Conservation (phyloP, 169 alveolate species). For the Cryptosporidium sp. region DNA sequence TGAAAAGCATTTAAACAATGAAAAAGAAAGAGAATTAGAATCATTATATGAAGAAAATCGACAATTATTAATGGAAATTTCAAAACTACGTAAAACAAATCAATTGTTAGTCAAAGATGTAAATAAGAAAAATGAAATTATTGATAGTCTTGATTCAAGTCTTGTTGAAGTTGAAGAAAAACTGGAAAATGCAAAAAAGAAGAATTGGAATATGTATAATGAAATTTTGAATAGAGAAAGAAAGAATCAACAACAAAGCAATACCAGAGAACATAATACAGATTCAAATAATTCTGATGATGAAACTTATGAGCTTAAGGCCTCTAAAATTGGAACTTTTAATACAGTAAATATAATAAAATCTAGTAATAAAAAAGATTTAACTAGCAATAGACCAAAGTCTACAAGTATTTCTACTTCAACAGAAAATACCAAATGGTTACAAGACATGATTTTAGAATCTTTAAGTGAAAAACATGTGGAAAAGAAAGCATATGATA, state of each 20-base stretch:
- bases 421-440: conserved; percentile 32
- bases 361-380: not conserved
- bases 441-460: conserved; percentile 35
- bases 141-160: conserved; percentile 58
- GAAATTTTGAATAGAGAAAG: conserved; percentile 55
- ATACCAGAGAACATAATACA: not conserved
- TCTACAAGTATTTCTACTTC: conserved; percentile 30
- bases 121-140: conserved; percentile 49
- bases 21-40: conserved; percentile 65
- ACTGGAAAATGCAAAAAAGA: conserved; percentile 45
- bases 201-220: conserved; percentile 61
- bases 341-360: conserved; percentile 63
- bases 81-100: conserved; percentile 61
- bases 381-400: conserved; percentile 17
- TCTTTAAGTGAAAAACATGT: conserved; percentile 43
- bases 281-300: not conserved
- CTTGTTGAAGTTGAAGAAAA: conserved; percentile 65
- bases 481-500: conserved; percentile 48
- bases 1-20: conserved; percentile 51
- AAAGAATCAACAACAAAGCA: not conserved
- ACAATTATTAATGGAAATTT: conserved; percentile 38
- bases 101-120: conserved; percentile 65
- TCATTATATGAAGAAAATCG: conserved; percentile 59
- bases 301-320: not conserved
- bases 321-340: conserved; percentile 44